Percentiles rank a stretch among this genome's conserved stretches.
These are phyloP conservation scores for Quercus berberidifolia DNA, from an alignment of 306 rosid genomes.

Conservation along the genomic window DNA sequence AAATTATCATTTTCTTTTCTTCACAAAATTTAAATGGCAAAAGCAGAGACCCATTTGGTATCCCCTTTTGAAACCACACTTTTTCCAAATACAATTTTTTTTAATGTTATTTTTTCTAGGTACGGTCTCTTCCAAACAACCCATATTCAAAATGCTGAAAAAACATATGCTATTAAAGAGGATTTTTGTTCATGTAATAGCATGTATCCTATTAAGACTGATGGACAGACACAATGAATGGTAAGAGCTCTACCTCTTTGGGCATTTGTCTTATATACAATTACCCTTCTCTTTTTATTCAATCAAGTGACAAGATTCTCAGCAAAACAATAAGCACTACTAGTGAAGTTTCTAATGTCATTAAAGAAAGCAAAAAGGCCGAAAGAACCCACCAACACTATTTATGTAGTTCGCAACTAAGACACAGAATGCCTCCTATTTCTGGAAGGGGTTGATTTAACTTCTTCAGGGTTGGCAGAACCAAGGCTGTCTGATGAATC, in stretches of 20 bases:
- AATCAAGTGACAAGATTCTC: not conserved
- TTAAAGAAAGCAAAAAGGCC: conserved; percentile 13
- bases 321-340: conserved; percentile 22
- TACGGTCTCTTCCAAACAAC: no score
- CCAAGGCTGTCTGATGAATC: conserved; percentile 85
- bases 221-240: not conserved
- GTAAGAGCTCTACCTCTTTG: not conserved
- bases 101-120: no score
- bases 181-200: no score
- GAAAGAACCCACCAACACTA: conserved; percentile 15
- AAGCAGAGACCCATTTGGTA: not conserved
- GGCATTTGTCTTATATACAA: not conserved
- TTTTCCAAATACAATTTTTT: no score
- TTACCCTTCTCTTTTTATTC: not conserved
- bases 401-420: conserved; percentile 32
- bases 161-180: no score
- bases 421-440: conserved; percentile 94
- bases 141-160: no score
- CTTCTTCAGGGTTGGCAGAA: conserved; percentile 87
- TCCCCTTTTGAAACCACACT: no score
- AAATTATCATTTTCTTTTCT: no score
- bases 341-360: conserved; percentile 26
- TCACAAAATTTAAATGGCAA: no score
- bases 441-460: conserved; percentile 82
- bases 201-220: no score